phyloP scores from a whole-genome alignment of 2,329 filamentous ascomycete species.

The Trichoderma hamatum region DNA sequence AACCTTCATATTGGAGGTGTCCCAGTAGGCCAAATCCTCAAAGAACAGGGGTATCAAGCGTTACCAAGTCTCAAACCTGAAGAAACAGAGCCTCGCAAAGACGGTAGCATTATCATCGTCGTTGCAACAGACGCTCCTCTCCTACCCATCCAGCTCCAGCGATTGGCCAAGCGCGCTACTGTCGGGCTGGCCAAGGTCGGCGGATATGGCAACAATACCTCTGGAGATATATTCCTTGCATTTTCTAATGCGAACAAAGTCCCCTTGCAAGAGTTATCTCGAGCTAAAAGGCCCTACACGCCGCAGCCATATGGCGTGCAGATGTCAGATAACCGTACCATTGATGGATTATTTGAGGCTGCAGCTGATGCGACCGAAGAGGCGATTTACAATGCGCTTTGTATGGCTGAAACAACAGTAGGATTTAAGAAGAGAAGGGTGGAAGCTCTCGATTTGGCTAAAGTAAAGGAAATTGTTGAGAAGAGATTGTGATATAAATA shows the following conservation, averaged over 20 bases:
- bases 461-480: slow-evolving; percentile 50
- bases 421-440: slow-evolving; percentile 54
- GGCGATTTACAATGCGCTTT: slow-evolving; percentile 66
- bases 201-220: slow-evolving; percentile 63
- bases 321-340: slow-evolving; percentile 58
- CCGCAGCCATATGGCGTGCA: slow-evolving; percentile 20
- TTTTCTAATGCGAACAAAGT: slow-evolving; percentile 64
- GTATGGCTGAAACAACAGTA: slow-evolving; percentile 61
- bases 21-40: slow-evolving; percentile 62
- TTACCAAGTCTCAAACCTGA: slow-evolving; percentile 25
- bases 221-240: slow-evolving; percentile 68
- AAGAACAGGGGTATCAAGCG: slow-evolving; percentile 44
- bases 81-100: slow-evolving; percentile 36
- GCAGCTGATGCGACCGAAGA: slow-evolving; percentile 66
- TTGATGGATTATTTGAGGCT: slow-evolving; percentile 64
- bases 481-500: slow-evolving; percentile 34
- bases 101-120: slow-evolving; percentile 43
- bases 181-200: slow-evolving; percentile 64
- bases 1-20: slow-evolving; percentile 63
- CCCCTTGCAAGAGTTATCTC: slow-evolving; percentile 38
- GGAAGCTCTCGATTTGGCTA: slow-evolving; percentile 53
- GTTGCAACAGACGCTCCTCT: slow-evolving; percentile 41
- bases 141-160: slow-evolving; percentile 40
- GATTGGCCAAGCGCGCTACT: slow-evolving; percentile 63
- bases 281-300: neutral